Base-by-base conservation (phyloP, 2,329 filamentous ascomycete species). In the Macrophomina tecta region DNA sequence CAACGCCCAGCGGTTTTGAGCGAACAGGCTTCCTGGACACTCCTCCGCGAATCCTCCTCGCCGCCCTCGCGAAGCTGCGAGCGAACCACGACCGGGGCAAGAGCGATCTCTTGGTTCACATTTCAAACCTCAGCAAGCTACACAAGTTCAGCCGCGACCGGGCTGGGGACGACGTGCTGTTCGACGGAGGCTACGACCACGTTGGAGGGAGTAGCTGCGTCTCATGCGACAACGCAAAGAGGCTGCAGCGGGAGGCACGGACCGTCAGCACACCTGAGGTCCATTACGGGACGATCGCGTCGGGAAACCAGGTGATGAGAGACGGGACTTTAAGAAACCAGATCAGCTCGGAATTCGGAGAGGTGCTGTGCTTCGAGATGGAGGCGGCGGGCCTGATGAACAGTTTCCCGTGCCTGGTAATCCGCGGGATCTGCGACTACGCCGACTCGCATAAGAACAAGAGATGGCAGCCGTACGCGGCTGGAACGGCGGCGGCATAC, bases 351-450 rank as follows among this genome's bases (percentile, higher is more conserved):
- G 68, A 67, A 68, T 68, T 68, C 55, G 66, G 72, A 42, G 67
- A 64, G 1, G 69, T 73, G 4, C 66, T 72, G 3, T 73, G 69
- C 58, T 73, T 72, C 45, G 70, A 72, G 61, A 71, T 69, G 68
- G 73, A 72, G 60, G 70, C 70, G 58, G 71, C 72, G 56, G 73
- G 72, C 63, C 70, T 75, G 64, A 74, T 75, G 70, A 67, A 71
- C 66, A 67, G 65, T 67, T 70, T 73, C 62, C 72, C 70, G 5
- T 73, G 71, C 52, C 55, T 73, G 2, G 69, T 73, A 2, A 69
- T 73, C 42, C 71, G 72, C 32, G 72, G 72, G 12, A 73, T 73
- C 42, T 70, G 69, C 68, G 71, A 73, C 51, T 73, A 73, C 62
- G 56, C 70, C 28, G 71, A 73, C 67, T 70, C 70, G 9, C 67